These are phyloP conservation scores for Trichaptum fuscoviolaceum DNA, from an alignment of 768 basidiomycete species.

Conservation along the genomic window DNA sequence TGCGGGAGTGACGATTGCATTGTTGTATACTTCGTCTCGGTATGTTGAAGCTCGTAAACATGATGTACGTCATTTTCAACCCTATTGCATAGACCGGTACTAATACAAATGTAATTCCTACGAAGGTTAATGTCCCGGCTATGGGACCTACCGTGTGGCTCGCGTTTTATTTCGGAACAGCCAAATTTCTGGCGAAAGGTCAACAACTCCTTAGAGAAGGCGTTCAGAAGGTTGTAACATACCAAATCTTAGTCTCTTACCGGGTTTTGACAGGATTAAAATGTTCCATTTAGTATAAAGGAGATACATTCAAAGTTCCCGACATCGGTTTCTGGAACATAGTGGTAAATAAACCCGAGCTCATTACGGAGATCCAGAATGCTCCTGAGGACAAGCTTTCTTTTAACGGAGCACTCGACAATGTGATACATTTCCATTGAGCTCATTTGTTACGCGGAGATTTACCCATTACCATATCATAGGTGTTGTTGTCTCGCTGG, in stretches of 20 bases:
- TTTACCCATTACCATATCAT: neutral
- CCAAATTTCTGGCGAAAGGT: neutral
- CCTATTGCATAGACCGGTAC: neutral
- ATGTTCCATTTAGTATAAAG: slow-evolving; percentile 4
- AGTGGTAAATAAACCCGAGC: slow-evolving; percentile 16
- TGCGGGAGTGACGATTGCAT: neutral
- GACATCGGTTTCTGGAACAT: slow-evolving; percentile 17
- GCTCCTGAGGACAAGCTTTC: slow-evolving; percentile 20
- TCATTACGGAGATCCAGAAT: slow-evolving; percentile 18
- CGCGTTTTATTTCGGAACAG: neutral
- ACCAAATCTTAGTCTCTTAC: neutral
- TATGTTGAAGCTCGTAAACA: neutral
- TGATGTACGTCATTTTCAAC: neutral
- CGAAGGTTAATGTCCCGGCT: neutral
- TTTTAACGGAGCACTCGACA: slow-evolving; percentile 3
- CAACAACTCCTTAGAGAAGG: neutral
- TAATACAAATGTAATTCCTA: neutral
- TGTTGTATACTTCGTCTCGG: neutral
- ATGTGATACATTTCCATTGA: neutral
- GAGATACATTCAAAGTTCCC: slow-evolving; percentile 16
- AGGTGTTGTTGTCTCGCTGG: slow-evolving; percentile 4
- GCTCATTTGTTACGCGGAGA: neutral
- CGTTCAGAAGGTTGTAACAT: neutral
- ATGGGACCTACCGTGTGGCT: neutral
- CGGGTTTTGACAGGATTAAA: neutral